A percentile compares a stretch with the other conserved stretches of the same genome.
These are phyloP conservation scores for Cytospora schulzeri DNA, from an alignment of 2,329 filamentous ascomycete species.

Conservation along the genomic window DNA sequence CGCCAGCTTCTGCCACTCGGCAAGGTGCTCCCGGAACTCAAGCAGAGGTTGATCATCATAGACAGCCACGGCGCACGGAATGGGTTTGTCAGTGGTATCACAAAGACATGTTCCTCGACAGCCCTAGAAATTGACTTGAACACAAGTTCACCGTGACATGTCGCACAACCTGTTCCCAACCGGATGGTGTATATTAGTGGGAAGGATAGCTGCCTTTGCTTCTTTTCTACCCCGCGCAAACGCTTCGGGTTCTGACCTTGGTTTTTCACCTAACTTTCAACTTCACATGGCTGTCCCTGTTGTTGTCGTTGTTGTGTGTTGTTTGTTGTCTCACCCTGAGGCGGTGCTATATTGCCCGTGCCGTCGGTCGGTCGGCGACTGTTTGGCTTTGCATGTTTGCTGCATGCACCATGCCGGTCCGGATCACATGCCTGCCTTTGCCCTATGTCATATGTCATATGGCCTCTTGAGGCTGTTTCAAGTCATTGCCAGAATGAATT, in stretches of 20 bases:
- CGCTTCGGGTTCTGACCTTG: background rate
- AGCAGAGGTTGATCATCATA: background rate
- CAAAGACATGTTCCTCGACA: background rate
- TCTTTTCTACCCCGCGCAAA: too few species aligned
- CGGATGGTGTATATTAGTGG: conserved; percentile 2
- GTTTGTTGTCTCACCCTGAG: conserved; percentile 6
- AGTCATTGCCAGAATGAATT: background rate
- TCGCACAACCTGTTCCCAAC: conserved; percentile 4
- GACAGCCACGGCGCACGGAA: conserved; percentile 1
- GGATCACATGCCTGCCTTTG: background rate
- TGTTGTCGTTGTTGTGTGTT: background rate
- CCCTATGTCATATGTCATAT: background rate
- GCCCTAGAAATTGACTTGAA: background rate
- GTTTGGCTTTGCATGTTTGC: background rate
- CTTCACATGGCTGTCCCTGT: too few species aligned
- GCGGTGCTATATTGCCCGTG: background rate
- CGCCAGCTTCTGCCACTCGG: background rate
- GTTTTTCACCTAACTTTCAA: background rate
- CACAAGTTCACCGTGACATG: conserved; percentile 1
- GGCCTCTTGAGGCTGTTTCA: background rate
- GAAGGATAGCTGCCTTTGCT: background rate
- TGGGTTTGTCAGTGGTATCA: too few species aligned
- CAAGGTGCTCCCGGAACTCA: background rate
- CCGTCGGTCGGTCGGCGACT: background rate
- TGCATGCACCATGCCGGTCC: background rate